Evolutionary conservation across 208 protist genomes (phyloP).

Genomic region (Kentomonas sorsogonicus): DNA sequence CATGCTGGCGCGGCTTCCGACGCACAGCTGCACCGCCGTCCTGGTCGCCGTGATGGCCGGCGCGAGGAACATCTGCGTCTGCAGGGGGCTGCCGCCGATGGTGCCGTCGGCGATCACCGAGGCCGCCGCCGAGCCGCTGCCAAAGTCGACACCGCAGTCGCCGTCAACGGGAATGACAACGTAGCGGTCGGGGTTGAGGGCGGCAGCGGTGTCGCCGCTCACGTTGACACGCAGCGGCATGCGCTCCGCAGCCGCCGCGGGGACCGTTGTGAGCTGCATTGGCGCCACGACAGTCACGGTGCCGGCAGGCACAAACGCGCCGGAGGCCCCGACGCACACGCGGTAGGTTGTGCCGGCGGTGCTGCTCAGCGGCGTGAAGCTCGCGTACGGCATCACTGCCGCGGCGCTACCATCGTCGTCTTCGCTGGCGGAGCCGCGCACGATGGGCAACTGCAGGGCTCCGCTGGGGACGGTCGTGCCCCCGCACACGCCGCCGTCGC

Average conservation of each 20-base stretch:
- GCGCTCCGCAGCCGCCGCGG: conserved; percentile 15
- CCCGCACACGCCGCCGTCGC: too few relatives aligned
- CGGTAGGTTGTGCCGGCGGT: conserved; percentile 16
- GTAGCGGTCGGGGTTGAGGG: conserved; percentile 18
- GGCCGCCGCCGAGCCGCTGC: not conserved
- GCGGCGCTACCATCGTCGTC: not conserved
- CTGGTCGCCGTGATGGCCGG: not conserved
- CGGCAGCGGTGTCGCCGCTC: conserved; percentile 12
- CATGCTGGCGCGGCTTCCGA: conserved; percentile 8
- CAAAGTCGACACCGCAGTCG: conserved; percentile 25
- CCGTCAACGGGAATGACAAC: conserved; percentile 17
- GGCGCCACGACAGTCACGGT: conserved; percentile 21
- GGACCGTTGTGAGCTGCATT: conserved; percentile 16
- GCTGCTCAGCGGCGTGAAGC: conserved; percentile 15
- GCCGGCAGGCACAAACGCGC: conserved; percentile 22
- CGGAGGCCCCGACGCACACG: conserved; percentile 26
- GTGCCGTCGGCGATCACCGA: conserved; percentile 20
- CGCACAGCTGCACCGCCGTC: conserved; percentile 19
- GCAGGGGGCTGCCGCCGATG: conserved; percentile 16
- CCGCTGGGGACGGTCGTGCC: conserved; percentile 4
- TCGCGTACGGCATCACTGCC: conserved; percentile 14
- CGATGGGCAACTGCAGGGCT: conserved; percentile 16
- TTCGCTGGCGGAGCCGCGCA: too few relatives aligned
- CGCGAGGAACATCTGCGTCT: conserved; percentile 22
- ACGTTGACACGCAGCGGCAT: conserved; percentile 33